Evolutionary conservation across 2,329 filamentous ascomycete species (phyloP), one percentile per base, ranked within the genome.

Genomic region (Dothistroma pini): DNA sequence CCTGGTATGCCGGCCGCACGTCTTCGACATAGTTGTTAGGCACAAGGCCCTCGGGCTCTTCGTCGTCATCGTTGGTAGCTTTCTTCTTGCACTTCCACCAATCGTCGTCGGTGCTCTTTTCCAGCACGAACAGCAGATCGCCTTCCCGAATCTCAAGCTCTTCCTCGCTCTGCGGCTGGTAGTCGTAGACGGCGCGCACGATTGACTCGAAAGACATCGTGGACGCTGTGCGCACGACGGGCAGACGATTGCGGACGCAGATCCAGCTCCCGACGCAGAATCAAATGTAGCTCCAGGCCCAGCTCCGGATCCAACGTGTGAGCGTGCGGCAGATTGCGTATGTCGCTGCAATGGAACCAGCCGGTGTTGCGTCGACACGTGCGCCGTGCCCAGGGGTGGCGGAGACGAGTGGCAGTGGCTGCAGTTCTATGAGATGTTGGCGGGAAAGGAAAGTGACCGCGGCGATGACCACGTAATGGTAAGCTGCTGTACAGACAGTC

Each of bases 21-120:
- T 96, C 87, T 80, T 97, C 89, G 59, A 99, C 84, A 75, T 99
- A 99, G 76, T 97, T 99, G 74, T 90, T 93, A 14, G 95, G 95
- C 62, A 99, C 88, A 73, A 97, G 78, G 62, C 93, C 93, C 69
- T 91, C 86, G 2, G 93, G 93, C 77, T 97, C 93, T 49, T 96
- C 93, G 48, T 96, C 92, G 49, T 96, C 92, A 41, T 93, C 90
- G n/a, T 69, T 70, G 29, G 81, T 83, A 34, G 84, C 85, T 66
- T 92, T 91, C 81, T 95, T 96, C 82, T 96, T 96, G 82, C 96
- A 96, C 53, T 90, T 91, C 95, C 95, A 97, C 95, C 95, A 97
- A 74, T 91, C 86, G 75, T 89, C 88, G 16, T 81, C 79, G 53
- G 75, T 72, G 67, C 86, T 89, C 79, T 96, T 96, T 71, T 96